Base-by-base conservation (phyloP, 768 basidiomycete genomes). In the Pisolithus albus region DNA sequence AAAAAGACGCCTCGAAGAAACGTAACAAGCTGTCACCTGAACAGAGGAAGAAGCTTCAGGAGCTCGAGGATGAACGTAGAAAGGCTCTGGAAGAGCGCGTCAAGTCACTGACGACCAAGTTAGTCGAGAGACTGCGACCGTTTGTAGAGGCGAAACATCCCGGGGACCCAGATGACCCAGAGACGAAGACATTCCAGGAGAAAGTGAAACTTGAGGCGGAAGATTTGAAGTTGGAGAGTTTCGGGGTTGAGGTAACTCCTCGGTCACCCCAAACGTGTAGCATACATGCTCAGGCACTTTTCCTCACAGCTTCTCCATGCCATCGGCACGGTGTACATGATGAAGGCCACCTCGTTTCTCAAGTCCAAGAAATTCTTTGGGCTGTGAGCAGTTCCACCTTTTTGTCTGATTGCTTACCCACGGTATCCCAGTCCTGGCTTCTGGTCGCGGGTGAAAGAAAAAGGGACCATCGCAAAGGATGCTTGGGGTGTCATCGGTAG, bases 401-500 rank as follows among this genome's bases (percentile, higher is more conserved):
- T 37, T 51, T 49, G 48, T 34, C 34, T 23, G 36, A 52, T 36
- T 38, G 24, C 2, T 23, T 16, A 21, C 38, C 59, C 34, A 69
- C 50, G 32, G 41, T 38, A 6, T 55, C 47, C 6, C 52, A 87
- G 86, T 52, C 86, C 86, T 7, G 94, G 93, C 16, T 95, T 96
- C 73, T 92, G 90, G 72, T 89, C 93, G 30, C 81, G 88, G 32
- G 67, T 99, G 61, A 98, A 95, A 70, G 96, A 99, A 70, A 94
- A 93, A 68, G 92, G 92, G 5, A 69, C 88, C 0, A 75, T 94
- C 48, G 87, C 93, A 24, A 98, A 98, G 68, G 96, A 99, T 58
- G 89, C 93, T 0, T 98, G 92, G 88, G 93, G 92, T 15, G 87
- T 98, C 54, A 87, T 98, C 53, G 90, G 92, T 34, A 92, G 90